Percentiles rank a stretch among this genome's conserved stretches.
Evolutionary conservation across 169 alveolate genomes (phyloP).

Genomic region (Plasmodium gaboni): DNA sequence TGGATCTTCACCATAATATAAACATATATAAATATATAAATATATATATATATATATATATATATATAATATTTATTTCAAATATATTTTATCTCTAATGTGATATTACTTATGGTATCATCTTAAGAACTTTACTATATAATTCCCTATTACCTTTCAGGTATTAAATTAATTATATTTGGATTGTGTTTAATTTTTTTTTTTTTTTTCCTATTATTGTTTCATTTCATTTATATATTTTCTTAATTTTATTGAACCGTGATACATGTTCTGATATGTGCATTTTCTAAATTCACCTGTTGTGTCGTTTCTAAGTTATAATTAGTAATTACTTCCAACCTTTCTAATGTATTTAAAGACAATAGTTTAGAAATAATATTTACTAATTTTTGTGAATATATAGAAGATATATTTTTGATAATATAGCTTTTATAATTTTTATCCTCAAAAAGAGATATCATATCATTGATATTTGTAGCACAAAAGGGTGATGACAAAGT

Average conservation of each 20-base stretch:
- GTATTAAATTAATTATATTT: too few relatives aligned
- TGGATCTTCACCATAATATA: too few relatives aligned
- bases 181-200: neutral
- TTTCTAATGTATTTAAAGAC: constrained; percentile 47
- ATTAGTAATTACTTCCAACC: constrained; percentile 44
- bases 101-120: too few relatives aligned
- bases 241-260: neutral
- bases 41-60: too few relatives aligned
- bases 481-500: constrained; percentile 79
- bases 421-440: constrained; percentile 65
- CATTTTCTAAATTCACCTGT: neutral
- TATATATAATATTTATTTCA: too few relatives aligned
- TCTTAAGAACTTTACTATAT: too few relatives aligned
- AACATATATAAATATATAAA: too few relatives aligned
- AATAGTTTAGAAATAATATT: constrained; percentile 42
- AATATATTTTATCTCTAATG: too few relatives aligned
- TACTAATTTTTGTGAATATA: constrained; percentile 52
- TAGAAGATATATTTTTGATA: constrained; percentile 43
- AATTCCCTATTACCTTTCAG: too few relatives aligned
- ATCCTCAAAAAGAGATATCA: constrained; percentile 65
- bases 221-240: neutral
- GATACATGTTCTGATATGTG: neutral
- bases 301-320: constrained; percentile 23
- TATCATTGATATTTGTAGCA: constrained; percentile 43
- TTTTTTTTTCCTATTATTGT: neutral